phyloP scores from a whole-genome alignment of 2,329 filamentous ascomycete genomes.

The Sordariomycetes sp. region DNA sequence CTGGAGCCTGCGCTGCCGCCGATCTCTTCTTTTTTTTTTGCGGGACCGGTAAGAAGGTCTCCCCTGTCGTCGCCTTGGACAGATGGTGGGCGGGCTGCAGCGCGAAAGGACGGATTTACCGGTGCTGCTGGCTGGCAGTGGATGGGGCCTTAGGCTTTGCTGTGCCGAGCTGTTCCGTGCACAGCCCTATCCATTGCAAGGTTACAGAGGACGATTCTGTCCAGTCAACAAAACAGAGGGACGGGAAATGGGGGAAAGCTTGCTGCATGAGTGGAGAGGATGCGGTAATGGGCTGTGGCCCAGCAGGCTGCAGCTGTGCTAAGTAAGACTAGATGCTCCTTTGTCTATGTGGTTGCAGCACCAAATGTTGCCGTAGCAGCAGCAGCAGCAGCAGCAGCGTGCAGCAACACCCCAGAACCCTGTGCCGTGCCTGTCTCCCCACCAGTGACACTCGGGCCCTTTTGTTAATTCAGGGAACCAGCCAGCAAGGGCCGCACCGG shows the following conservation, averaged over 20 bases:
- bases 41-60: not conserved
- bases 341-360: too few species aligned
- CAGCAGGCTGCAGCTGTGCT: constrained; percentile 25
- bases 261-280: not conserved
- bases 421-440: too few species aligned
- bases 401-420: too few species aligned
- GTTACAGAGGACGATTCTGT: not conserved
- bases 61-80: not conserved
- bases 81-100: not conserved
- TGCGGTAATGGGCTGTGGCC: constrained; percentile 12
- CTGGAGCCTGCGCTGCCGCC: not conserved
- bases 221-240: not conserved
- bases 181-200: not conserved
- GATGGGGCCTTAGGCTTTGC: not conserved
- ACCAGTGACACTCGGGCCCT: too few species aligned
- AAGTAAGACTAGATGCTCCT: too few species aligned
- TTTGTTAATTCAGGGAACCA: too few species aligned
- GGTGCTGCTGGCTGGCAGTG: not conserved
- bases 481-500: too few species aligned
- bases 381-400: too few species aligned
- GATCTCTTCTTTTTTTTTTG: not conserved
- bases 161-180: not conserved
- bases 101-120: not conserved
- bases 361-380: too few species aligned
- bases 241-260: not conserved